Conservation (phyloP, 257 asterid genomes). For the Nicotiana paniculata region DNA sequence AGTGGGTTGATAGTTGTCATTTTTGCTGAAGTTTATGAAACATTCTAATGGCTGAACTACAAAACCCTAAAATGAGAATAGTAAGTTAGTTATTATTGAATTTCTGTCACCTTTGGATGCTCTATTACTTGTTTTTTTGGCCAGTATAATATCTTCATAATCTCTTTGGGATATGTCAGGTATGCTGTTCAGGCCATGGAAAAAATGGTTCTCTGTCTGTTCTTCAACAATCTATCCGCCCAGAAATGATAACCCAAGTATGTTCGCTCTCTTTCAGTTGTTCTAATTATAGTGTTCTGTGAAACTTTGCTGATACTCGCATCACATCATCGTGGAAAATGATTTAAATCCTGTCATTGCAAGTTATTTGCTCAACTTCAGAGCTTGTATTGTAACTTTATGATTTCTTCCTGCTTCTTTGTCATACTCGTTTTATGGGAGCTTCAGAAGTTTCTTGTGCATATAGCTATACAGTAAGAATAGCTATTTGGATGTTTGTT, state of each 20-base stretch:
- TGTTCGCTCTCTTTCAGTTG: conserved; percentile 21
- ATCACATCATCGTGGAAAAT: not conserved
- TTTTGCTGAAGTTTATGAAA: not conserved
- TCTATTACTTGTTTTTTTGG: not conserved
- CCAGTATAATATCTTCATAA: not conserved
- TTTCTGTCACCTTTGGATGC: not conserved
- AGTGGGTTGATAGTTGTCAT: not conserved
- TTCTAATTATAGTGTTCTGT: not conserved
- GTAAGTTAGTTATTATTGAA: not conserved
- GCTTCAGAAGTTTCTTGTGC: not conserved
- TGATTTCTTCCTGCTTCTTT: not conserved
- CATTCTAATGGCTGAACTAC: not conserved
- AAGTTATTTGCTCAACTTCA: not conserved
- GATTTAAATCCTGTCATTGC: not conserved
- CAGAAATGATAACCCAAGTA: conserved; percentile 91
- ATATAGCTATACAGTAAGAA: not conserved
- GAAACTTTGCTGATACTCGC: not conserved
- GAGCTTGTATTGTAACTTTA: not conserved
- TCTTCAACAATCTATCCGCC: conserved; percentile 92
- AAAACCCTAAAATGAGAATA: not conserved
- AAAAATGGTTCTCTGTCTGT: conserved; percentile 90
- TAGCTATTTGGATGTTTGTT: not conserved
- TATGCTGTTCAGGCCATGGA: conserved; percentile 99
- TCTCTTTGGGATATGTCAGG: conserved; percentile 49
- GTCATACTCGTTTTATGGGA: not conserved